These are phyloP conservation scores for Fusarium agapanthi DNA, from an alignment of 2,329 filamentous ascomycete genomes.

Conservation along the genomic window DNA sequence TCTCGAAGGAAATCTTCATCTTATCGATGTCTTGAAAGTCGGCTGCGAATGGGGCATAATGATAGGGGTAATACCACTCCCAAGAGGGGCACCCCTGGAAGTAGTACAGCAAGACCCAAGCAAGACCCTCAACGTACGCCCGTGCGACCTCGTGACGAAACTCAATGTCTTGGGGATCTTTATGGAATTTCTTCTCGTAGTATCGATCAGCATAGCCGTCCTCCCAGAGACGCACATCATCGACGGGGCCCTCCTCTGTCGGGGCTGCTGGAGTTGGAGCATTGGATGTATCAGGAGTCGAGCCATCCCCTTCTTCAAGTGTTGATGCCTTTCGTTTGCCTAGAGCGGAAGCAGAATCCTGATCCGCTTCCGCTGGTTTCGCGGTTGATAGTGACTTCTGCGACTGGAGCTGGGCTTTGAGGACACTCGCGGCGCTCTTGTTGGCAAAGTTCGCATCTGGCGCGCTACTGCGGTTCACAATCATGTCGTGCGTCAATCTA, in stretches of 20 bases:
- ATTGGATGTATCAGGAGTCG: constrained; percentile 66
- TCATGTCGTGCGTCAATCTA: constrained; percentile 83
- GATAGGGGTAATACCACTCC: constrained; percentile 99
- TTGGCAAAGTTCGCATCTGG: constrained; percentile 82
- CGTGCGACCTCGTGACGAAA: constrained; percentile 90
- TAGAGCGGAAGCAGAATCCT: constrained; percentile 59
- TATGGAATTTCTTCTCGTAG: constrained; percentile 95
- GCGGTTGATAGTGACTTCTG: constrained; percentile 36
- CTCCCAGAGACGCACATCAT: constrained; percentile 93
- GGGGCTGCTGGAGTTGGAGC: constrained; percentile 54
- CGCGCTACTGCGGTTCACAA: constrained; percentile 75
- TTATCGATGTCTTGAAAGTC: constrained; percentile 88
- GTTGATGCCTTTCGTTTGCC: constrained; percentile 82
- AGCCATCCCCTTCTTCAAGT: constrained; percentile 69
- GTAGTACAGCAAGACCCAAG: constrained; percentile 96
- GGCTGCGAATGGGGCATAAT: constrained; percentile 96
- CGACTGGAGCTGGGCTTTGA: constrained; percentile 80
- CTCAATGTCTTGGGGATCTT: constrained; percentile 79
- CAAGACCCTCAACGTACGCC: constrained; percentile 92
- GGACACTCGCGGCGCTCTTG: constrained; percentile 89
- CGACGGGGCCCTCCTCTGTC: constrained; percentile 71
- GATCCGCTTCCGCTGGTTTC: constrained; percentile 39
- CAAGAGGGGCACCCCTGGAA: constrained; percentile 98
- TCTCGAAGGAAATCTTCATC: constrained; percentile 82
- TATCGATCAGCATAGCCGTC: constrained; percentile 94